Evolutionary conservation across 805 yeast genomes (phyloP).

Genomic region (Ogataea ramenticola): DNA sequence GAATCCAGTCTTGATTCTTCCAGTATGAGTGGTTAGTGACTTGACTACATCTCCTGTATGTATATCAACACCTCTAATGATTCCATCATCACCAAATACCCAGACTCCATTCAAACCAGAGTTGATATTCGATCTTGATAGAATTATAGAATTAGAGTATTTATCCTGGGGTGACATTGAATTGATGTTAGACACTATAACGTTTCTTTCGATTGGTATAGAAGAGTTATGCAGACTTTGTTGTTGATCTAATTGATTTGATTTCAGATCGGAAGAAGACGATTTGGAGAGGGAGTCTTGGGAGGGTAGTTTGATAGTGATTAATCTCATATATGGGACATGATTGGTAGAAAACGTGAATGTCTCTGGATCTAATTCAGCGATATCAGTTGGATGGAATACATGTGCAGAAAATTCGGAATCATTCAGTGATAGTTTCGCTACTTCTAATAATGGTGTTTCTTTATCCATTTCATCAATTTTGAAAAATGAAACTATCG

Average conservation of each 20-base stretch:
- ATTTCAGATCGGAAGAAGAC: no score
- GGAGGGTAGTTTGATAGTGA: slow-evolving; percentile 47
- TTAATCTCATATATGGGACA: slow-evolving; percentile 66
- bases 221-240: slow-evolving; percentile 14
- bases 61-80: slow-evolving; percentile 51
- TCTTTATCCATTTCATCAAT: slow-evolving; percentile 10
- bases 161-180: slow-evolving; percentile 64
- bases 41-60: slow-evolving; percentile 27
- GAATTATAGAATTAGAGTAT: slow-evolving; percentile 43
- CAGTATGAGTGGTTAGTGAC: slow-evolving; percentile 30
- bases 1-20: slow-evolving; percentile 41
- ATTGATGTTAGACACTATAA: slow-evolving; percentile 35
- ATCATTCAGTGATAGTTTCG: slow-evolving; percentile 57
- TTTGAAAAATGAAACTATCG: slow-evolving; percentile 47
- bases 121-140: slow-evolving; percentile 11
- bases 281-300: no score
- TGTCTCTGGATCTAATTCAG: slow-evolving; percentile 19
- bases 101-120: slow-evolving; percentile 41
- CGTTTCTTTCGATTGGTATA: slow-evolving; percentile 24
- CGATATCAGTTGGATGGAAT: slow-evolving; percentile 49
- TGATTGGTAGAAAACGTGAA: slow-evolving; percentile 70
- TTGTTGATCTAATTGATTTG: slow-evolving; percentile 5
- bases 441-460: slow-evolving; percentile 28
- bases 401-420: slow-evolving; percentile 63
- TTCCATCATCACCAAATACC: slow-evolving; percentile 67